A percentile compares a stretch with the other conserved stretches of the same genome.
These are phyloP conservation scores for Dictyostelium capitatum DNA, from an alignment of 78 protist species.

Conservation along the genomic window DNA sequence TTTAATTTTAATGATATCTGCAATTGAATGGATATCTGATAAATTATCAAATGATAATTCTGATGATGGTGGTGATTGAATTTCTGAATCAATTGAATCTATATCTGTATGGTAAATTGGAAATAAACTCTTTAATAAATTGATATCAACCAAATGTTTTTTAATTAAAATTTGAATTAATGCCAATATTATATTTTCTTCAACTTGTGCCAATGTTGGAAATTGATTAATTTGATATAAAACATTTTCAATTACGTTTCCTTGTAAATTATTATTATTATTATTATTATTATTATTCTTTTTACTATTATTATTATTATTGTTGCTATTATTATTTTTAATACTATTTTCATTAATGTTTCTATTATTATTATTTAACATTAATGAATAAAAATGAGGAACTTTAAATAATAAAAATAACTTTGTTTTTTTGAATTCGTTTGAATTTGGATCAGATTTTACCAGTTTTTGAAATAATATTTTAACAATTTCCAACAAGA, in stretches of 20 bases:
- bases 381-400: constrained; percentile 24
- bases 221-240: constrained; percentile 7
- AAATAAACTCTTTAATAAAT: neutral
- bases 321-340: neutral
- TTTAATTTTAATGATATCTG: constrained; percentile 2
- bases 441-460: neutral
- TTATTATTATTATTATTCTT: neutral
- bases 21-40: constrained; percentile 5
- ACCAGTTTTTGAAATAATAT: constrained; percentile 2
- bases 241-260: constrained; percentile 3
- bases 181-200: constrained; percentile 1
- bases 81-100: constrained; percentile 16
- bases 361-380: neutral
- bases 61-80: neutral
- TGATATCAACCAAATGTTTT: constrained; percentile 24
- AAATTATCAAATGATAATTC: constrained; percentile 32
- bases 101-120: constrained; percentile 7
- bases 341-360: neutral
- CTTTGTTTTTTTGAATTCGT: constrained; percentile 12
- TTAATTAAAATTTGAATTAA: constrained; percentile 33
- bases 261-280: neutral
- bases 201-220: neutral
- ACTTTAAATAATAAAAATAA: constrained; percentile 32
- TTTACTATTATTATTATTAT: neutral
- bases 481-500: constrained; percentile 6